These are phyloP conservation scores for Lipomyces spencermartinsiae DNA, from an alignment of 805 yeast species.

Conservation along the genomic window DNA sequence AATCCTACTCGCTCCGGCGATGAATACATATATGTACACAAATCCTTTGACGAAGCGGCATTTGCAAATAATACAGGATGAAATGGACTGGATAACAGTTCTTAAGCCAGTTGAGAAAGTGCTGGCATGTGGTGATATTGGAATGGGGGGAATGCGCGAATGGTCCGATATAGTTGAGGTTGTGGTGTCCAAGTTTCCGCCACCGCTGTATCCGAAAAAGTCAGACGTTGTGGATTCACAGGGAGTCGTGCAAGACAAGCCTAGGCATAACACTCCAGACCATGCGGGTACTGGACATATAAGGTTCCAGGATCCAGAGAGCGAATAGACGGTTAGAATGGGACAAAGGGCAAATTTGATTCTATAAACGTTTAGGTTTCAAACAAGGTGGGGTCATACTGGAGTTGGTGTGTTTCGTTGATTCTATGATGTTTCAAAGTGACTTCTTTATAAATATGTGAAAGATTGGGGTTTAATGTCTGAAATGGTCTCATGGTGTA, in stretches of 20 bases:
- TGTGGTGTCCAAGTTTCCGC: slow-evolving; percentile 66
- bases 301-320: background rate
- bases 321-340: slow-evolving; percentile 1
- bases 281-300: background rate
- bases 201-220: slow-evolving; percentile 22
- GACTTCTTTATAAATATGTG: background rate
- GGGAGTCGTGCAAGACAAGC: background rate
- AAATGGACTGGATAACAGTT: slow-evolving; percentile 95
- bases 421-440: background rate
- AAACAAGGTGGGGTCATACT: background rate
- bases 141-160: slow-evolving; percentile 99
- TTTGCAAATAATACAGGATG: slow-evolving; percentile 74
- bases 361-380: background rate
- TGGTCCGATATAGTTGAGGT: slow-evolving; percentile 92
- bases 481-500: background rate
- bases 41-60: slow-evolving; percentile 88
- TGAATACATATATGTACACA: slow-evolving; percentile 91
- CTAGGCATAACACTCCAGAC: slow-evolving; percentile 5
- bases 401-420: background rate
- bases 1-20: slow-evolving; percentile 89
- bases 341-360: background rate
- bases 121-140: slow-evolving; percentile 92
- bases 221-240: background rate
- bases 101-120: slow-evolving; percentile 94
- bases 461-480: background rate